Evolutionary conservation across 345 rosid species (phyloP).

Genomic region (Eucalyptus pauciflora): DNA sequence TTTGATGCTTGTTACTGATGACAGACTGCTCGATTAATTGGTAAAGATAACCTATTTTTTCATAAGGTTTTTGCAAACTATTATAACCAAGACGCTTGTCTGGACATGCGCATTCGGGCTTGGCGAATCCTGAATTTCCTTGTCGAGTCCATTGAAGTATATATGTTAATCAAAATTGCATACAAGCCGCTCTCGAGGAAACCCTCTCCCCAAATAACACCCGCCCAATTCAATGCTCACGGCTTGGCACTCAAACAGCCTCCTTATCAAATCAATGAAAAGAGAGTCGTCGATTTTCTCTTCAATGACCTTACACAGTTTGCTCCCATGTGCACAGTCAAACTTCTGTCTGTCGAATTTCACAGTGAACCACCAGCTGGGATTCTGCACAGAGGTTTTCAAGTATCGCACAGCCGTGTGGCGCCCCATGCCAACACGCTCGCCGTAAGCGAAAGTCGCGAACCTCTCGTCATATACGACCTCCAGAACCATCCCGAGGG

Average conservation of each 20-base stretch:
- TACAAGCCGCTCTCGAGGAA: constrained; percentile 43
- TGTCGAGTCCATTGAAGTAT: constrained; percentile 55
- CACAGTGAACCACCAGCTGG: constrained; percentile 84
- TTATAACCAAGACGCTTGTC: not conserved
- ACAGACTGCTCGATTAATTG: not conserved
- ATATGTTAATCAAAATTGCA: constrained; percentile 57
- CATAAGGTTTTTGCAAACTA: not conserved
- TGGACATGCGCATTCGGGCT: not conserved
- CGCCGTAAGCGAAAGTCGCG: constrained; percentile 71
- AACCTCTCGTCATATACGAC: constrained; percentile 76
- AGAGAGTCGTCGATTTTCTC: constrained; percentile 49
- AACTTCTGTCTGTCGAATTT: constrained; percentile 33
- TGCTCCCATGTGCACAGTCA: constrained; percentile 21
- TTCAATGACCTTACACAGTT: constrained; percentile 29
- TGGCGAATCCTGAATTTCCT: constrained; percentile 44
- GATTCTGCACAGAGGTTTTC: constrained; percentile 53
- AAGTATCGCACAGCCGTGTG: constrained; percentile 81
- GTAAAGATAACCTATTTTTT: not conserved
- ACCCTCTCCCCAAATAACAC: not conserved
- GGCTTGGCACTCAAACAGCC: constrained; percentile 42
- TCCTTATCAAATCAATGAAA: constrained; percentile 38
- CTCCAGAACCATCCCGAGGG: constrained; percentile 69
- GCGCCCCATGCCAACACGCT: constrained; percentile 80
- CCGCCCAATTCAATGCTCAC: constrained; percentile 59
- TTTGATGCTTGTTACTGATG: not conserved